Conservation (phyloP, 768 basidiomycete species). For the Tylopilus vinaceipallidus region DNA sequence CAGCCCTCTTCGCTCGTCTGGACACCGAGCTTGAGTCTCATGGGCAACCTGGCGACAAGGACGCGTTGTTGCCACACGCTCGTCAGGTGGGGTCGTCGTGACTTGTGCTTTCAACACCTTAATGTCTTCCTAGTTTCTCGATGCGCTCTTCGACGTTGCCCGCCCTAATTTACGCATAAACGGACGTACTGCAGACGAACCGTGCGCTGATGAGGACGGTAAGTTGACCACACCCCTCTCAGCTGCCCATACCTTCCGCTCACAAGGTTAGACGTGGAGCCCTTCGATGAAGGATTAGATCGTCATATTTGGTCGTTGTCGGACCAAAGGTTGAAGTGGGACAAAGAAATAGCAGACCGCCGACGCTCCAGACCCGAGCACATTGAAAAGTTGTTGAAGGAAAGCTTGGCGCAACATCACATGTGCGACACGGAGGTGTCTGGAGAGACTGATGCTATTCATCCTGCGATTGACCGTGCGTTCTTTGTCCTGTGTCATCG, state of each 20-base stretch:
- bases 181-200: conserved; percentile 69
- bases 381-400: conserved; percentile 42
- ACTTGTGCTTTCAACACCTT: conserved; percentile 2
- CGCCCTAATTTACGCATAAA: conserved; percentile 78
- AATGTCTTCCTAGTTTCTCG: conserved; percentile 58
- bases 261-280: conserved; percentile 54
- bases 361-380: conserved; percentile 61
- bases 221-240: conserved; percentile 8
- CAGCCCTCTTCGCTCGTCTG: conserved; percentile 44
- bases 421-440: conserved; percentile 27
- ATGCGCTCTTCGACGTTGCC: conserved; percentile 57
- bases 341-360: conserved; percentile 65
- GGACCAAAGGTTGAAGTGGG: conserved; percentile 71
- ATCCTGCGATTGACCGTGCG: conserved; percentile 12
- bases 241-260: not conserved
- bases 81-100: conserved; percentile 41
- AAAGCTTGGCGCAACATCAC: conserved; percentile 38
- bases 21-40: conserved; percentile 44
- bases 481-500: not conserved
- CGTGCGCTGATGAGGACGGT: conserved; percentile 58
- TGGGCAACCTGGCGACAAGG: conserved; percentile 42
- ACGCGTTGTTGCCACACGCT: conserved; percentile 47
- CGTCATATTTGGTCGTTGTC: conserved; percentile 78
- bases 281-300: conserved; percentile 86
- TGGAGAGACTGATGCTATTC: conserved; percentile 4